phyloP scores from a whole-genome alignment of 371 early-diverging fungal species.

The Sporodiniella umbellata region DNA sequence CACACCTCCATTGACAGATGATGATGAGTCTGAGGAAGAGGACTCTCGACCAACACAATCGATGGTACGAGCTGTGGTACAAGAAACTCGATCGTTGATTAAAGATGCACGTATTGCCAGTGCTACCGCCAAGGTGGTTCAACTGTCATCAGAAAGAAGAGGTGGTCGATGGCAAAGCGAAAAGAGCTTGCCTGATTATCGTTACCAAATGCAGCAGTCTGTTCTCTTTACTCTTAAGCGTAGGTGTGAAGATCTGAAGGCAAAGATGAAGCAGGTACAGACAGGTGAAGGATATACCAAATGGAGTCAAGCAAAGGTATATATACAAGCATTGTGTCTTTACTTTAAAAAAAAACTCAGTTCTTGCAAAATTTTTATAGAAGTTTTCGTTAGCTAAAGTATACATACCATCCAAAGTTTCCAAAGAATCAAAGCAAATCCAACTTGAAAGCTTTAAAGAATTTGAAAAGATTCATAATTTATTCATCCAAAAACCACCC shows the following conservation, averaged over 20 bases:
- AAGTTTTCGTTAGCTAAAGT: slow-evolving; percentile 24
- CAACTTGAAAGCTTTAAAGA: slow-evolving; percentile 27
- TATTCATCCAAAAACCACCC: too few relatives aligned
- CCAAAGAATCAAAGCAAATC: slow-evolving; percentile 7
- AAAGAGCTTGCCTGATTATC: slow-evolving; percentile 59
- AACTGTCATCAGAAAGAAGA: slow-evolving; percentile 14
- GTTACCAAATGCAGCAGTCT: slow-evolving; percentile 71
- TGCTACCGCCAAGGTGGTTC: slow-evolving; percentile 52
- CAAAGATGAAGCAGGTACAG: slow-evolving; percentile 33
- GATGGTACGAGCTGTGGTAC: slow-evolving; percentile 28
- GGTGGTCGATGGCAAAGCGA: slow-evolving; percentile 59
- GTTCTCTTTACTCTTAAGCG: slow-evolving; percentile 60
- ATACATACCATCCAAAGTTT: slow-evolving; percentile 19
- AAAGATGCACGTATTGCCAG: slow-evolving; percentile 47
- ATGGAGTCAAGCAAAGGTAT: background rate
- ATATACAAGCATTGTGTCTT: background rate
- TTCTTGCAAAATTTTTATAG: background rate
- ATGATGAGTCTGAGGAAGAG: background rate
- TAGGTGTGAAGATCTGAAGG: slow-evolving; percentile 53
- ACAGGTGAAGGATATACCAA: slow-evolving; percentile 1
- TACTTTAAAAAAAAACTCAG: background rate
- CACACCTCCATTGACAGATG: slow-evolving; percentile 1
- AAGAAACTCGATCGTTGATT: slow-evolving; percentile 28
- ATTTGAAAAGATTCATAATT: slow-evolving; percentile 31
- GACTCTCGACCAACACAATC: slow-evolving; percentile 17